Evolutionary conservation across 345 rosid species (phyloP).

Genomic region (Clausena lansium): DNA sequence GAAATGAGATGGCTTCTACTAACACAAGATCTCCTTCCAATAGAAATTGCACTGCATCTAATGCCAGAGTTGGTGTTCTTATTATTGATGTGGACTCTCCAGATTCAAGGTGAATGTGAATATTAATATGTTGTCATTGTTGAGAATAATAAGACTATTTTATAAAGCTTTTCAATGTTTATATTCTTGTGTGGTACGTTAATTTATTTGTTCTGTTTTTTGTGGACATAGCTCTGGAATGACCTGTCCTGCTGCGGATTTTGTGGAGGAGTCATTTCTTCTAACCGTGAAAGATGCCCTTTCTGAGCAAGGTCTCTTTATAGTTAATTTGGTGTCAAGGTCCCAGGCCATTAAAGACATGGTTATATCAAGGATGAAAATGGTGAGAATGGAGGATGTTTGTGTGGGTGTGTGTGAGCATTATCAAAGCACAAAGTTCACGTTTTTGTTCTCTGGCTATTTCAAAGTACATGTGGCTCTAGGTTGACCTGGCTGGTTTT

Average conservation of each 20-base stretch:
- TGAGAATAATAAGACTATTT: no score
- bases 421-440: background rate
- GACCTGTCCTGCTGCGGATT: slow-evolving; percentile 89
- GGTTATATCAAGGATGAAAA: slow-evolving; percentile 74
- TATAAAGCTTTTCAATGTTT: background rate
- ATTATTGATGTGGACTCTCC: slow-evolving; percentile 90
- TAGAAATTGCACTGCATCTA: slow-evolving; percentile 23
- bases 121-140: background rate
- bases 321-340: slow-evolving; percentile 86
- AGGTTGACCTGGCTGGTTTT: background rate
- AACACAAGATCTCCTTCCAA: slow-evolving; percentile 21
- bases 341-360: slow-evolving; percentile 63
- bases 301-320: slow-evolving; percentile 73
- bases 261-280: slow-evolving; percentile 81
- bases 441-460: background rate
- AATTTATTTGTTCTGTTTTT: background rate
- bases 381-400: slow-evolving; percentile 37
- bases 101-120: slow-evolving; percentile 63
- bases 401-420: background rate
- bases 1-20: slow-evolving; percentile 17
- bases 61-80: slow-evolving; percentile 50
- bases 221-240: slow-evolving; percentile 68
- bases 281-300: slow-evolving; percentile 54
- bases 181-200: no score
- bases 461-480: background rate